Evolutionary conservation across 1,139 yeast genomes (phyloP), one percentile per base, ranked within the genome.

Genomic region (Candida tetrigidarum): DNA sequence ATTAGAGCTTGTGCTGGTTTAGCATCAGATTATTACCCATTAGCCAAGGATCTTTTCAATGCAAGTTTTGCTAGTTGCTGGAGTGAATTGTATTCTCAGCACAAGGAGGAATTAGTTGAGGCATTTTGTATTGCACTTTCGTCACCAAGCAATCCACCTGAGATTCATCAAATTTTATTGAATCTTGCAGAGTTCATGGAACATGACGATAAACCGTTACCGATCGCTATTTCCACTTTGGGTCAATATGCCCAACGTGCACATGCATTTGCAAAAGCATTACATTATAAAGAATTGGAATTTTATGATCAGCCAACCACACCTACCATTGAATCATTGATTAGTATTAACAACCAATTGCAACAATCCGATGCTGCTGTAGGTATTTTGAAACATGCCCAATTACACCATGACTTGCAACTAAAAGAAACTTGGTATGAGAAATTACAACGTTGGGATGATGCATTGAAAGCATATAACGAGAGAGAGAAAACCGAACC

Each of bases 331-430:
- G 99, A 95, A 58, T 82, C 97, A 0, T 74, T 95, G 55, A 93
- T 95, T 45, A 84, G 91, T 53, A 92, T 95, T 56, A 95, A 95
- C 62, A 95, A 93, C 58, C 97, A 92, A 57, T 70, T 95, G 22
- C 98, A 93, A 56, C 99, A 95, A 61, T 84, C 96, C 0, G 99
- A 95, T 67, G 97, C 99, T 0, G 99, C 99, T 0, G 90, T 93
- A 48, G 99, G 99, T 51, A 92, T 93, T 45, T 74, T 95, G 57
- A 92, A 91, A 57, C 96, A 92, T 63, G 98, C 99, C 1, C 98
- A 95, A 61, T 83, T 88, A 50, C 96, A 91, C 53, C 97, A 92
- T 60, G 93, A 90, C 53, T 72, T 93, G 41, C 97, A 92, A 64
- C 75, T 95, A 50, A 93, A 92, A 58, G 99, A 93, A 65, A 89